Conservation (phyloP, 208 protist species). For the Leishmania braziliensis region DNA sequence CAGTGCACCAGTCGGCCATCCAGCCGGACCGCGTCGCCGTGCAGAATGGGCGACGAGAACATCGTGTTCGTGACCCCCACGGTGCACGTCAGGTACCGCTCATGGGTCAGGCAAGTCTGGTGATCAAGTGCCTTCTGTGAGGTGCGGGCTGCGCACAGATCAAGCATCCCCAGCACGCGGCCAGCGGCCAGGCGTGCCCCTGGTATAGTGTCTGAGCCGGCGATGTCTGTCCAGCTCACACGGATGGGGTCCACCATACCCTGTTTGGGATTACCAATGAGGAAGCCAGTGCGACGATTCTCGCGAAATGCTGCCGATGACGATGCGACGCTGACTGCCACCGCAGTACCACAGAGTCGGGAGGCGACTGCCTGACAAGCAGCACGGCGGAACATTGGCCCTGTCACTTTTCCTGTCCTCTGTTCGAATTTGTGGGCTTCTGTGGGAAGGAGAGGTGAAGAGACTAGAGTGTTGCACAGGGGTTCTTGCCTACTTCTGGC, state of each 20-base stretch:
- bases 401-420: neutral
- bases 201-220: slow-evolving; percentile 49
- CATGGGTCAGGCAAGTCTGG: slow-evolving; percentile 21
- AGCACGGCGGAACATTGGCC: slow-evolving; percentile 19
- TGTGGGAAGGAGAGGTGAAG: neutral
- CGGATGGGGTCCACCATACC: slow-evolving; percentile 54
- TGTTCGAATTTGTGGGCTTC: neutral
- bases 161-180: slow-evolving; percentile 82
- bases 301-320: slow-evolving; percentile 1
- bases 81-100: slow-evolving; percentile 62
- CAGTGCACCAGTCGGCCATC: slow-evolving; percentile 78
- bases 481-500: neutral
- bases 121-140: slow-evolving; percentile 43
- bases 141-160: slow-evolving; percentile 82
- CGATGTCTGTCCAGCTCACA: slow-evolving; percentile 81
- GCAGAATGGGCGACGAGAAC: slow-evolving; percentile 80
- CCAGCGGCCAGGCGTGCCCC: slow-evolving; percentile 74
- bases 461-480: neutral
- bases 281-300: slow-evolving; percentile 19
- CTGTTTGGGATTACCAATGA: slow-evolving; percentile 65
- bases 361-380: slow-evolving; percentile 4
- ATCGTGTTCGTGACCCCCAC: slow-evolving; percentile 85
- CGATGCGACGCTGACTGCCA: neutral
- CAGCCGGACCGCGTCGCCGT: slow-evolving; percentile 85
- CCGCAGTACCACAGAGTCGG: neutral